Conservation (phyloP, 31 red algal genomes). For the Odonthalia washingtoniensis region DNA sequence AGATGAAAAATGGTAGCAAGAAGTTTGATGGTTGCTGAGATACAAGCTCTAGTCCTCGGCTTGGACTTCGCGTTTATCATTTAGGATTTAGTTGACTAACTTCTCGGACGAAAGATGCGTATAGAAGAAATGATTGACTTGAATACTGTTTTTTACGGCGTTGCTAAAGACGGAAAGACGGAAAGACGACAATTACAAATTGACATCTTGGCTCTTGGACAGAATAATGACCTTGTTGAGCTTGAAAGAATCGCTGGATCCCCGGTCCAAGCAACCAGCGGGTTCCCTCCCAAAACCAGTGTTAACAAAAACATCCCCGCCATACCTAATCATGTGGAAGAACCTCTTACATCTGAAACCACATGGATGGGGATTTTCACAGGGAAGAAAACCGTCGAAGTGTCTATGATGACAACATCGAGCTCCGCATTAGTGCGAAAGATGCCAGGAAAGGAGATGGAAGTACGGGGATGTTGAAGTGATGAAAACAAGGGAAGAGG, state of each 20-base stretch:
- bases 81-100: background rate
- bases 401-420: no score
- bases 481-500: no score
- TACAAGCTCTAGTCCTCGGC: background rate
- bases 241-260: background rate
- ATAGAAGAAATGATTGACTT: background rate
- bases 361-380: no score
- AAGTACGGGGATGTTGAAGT: no score
- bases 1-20: background rate
- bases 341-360: no score
- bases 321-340: no score
- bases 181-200: conserved; percentile 18
- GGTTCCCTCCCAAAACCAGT: no score
- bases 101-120: background rate
- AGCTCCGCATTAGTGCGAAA: no score
- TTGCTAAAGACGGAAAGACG: background rate
- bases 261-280: background rate
- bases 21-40: conserved; percentile 8
- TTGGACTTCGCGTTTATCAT: conserved; percentile 5
- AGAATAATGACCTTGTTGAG: conserved; percentile 2
- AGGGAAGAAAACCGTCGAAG: no score
- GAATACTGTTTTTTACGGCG: no score
- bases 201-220: background rate
- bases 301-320: no score
- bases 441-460: no score